These are phyloP conservation scores for Salix viminalis DNA, from an alignment of 345 rosid genomes.

Conservation along the genomic window DNA sequence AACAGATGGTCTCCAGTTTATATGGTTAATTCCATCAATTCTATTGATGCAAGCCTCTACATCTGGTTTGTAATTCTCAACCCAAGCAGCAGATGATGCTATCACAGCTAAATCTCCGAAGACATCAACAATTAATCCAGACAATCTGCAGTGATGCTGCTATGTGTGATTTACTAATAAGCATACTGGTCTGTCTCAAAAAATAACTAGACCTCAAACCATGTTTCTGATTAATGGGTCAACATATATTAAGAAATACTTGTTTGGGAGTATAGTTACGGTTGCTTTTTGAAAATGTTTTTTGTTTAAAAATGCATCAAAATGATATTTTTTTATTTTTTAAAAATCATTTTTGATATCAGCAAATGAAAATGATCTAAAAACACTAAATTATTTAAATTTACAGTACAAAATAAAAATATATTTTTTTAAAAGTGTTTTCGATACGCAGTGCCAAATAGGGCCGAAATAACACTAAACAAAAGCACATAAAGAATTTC, in stretches of 20 bases:
- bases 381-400: too few species aligned
- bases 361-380: too few species aligned
- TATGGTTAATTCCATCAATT: conserved; percentile 52
- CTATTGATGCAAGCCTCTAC: conserved; percentile 55
- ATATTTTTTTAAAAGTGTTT: too few species aligned
- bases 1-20: conserved; percentile 83
- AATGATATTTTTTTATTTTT: too few species aligned
- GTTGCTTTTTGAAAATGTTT: too few species aligned
- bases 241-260: not conserved
- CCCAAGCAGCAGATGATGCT: conserved; percentile 97
- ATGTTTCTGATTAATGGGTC: not conserved
- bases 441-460: too few species aligned
- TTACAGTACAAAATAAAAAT: too few species aligned
- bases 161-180: conserved; percentile 9
- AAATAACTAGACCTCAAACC: not conserved
- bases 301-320: too few species aligned
- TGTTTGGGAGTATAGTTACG: too few species aligned
- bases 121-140: conserved; percentile 79
- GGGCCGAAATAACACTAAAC: not conserved
- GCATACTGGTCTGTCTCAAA: not conserved
- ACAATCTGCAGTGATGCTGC: conserved; percentile 46
- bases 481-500: not conserved
- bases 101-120: conserved; percentile 90
- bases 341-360: too few species aligned
- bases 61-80: conserved; percentile 70